phyloP scores from a whole-genome alignment of 495 filamentous ascomycete species.

The Penicillium coffeae region DNA sequence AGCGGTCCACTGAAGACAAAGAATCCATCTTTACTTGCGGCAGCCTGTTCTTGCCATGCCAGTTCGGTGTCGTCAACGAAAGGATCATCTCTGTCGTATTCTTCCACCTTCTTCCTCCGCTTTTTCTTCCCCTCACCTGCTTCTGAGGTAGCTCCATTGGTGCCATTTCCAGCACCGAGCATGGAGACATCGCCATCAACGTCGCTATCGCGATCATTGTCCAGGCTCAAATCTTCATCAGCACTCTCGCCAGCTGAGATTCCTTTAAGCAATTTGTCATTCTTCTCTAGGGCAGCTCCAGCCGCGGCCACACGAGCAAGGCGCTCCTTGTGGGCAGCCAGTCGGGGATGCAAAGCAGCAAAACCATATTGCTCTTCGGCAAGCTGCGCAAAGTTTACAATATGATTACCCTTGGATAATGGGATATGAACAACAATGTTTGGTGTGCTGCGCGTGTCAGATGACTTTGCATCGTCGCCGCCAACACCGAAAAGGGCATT shows the following conservation, averaged over 20 bases:
- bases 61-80: slow-evolving; percentile 97
- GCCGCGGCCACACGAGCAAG: slow-evolving; percentile 80
- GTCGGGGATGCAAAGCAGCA: slow-evolving; percentile 83
- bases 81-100: slow-evolving; percentile 93
- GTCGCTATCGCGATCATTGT: slow-evolving; percentile 47
- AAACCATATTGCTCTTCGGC: slow-evolving; percentile 93
- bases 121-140: slow-evolving; percentile 58
- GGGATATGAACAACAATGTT: slow-evolving; percentile 83
- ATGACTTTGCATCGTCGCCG: slow-evolving; percentile 32
- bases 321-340: slow-evolving; percentile 79
- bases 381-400: slow-evolving; percentile 91
- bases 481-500: slow-evolving; percentile 53
- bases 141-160: slow-evolving; percentile 47
- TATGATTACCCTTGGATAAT: slow-evolving; percentile 74
- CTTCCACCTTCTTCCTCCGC: slow-evolving; percentile 79
- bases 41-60: slow-evolving; percentile 93
- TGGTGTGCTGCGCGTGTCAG: slow-evolving; percentile 55
- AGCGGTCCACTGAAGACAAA: slow-evolving; percentile 85
- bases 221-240: slow-evolving; percentile 46
- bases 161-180: slow-evolving; percentile 49
- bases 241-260: slow-evolving; percentile 67
- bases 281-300: slow-evolving; percentile 72
- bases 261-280: slow-evolving; percentile 40
- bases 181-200: slow-evolving; percentile 75
- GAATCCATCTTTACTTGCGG: slow-evolving; percentile 87